A percentile compares a stretch with the other conserved stretches of the same genome.
Evolutionary conservation across 148 eudicot genomes (phyloP).

Genomic region (Salicornia ramosissima): DNA sequence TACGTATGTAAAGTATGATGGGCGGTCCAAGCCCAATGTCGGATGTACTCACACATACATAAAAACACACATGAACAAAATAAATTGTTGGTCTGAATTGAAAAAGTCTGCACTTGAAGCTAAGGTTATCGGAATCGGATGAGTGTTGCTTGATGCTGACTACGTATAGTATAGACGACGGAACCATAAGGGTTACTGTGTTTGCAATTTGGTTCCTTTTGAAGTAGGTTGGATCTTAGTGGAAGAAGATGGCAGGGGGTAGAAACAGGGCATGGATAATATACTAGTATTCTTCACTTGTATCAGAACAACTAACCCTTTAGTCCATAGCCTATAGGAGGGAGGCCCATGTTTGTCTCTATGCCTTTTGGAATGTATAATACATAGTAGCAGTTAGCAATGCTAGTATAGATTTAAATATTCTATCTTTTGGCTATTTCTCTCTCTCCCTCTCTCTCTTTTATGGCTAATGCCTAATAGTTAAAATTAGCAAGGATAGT

Average conservation of each 20-base stretch:
- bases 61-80: conserved; percentile 23
- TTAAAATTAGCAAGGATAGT: no score
- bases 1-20: conserved; percentile 29
- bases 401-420: neutral
- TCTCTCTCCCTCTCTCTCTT: neutral
- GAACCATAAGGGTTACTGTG: conserved; percentile 7
- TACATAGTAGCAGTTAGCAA: conserved; percentile 10
- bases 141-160: conserved; percentile 25
- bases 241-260: conserved; percentile 6
- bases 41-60: conserved; percentile 10
- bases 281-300: conserved; percentile 6
- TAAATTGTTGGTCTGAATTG: conserved; percentile 25
- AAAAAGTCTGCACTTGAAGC: neutral
- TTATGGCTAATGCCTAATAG: no score
- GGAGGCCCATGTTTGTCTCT: conserved; percentile 17
- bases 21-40: conserved; percentile 9
- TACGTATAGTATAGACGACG: conserved; percentile 20
- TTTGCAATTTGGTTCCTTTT: conserved; percentile 19
- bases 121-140: conserved; percentile 12
- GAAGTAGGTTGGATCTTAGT: conserved; percentile 18
- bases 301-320: conserved; percentile 18
- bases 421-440: neutral
- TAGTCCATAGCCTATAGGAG: conserved; percentile 14
- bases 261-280: conserved; percentile 17
- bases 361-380: conserved; percentile 18